These are phyloP conservation scores for Phytopythium chamaehyphon DNA, from an alignment of 352 stramenopile genomes.

Conservation along the genomic window DNA sequence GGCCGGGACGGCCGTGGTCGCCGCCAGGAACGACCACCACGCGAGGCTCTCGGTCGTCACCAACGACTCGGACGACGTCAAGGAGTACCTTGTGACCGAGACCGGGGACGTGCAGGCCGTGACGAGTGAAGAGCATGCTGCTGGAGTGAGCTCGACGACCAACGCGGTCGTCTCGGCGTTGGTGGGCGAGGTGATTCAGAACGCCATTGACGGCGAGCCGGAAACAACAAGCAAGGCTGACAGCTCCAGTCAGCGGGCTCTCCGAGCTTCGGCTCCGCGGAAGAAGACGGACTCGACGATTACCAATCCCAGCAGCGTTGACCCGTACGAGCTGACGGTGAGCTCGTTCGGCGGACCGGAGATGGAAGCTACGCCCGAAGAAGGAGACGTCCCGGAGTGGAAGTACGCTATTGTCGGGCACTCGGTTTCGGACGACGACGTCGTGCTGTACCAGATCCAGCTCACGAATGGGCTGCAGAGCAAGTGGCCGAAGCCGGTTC, in stretches of 20 bases:
- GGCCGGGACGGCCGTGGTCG: not conserved
- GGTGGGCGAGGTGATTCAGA: conserved; percentile 1
- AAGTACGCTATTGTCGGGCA: conserved; percentile 30
- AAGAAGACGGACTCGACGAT: conserved; percentile 6
- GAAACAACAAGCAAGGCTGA: not conserved
- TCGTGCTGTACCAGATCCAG: conserved; percentile 42
- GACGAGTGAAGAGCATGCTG: not conserved
- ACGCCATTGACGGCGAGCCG: not conserved
- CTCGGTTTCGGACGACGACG: conserved; percentile 19
- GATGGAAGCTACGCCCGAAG: conserved; percentile 5
- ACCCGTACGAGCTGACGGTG: conserved; percentile 9
- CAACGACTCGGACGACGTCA: conserved; percentile 7
- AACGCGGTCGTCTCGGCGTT: not conserved
- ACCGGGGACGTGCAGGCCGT: conserved; percentile 9
- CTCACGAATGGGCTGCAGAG: conserved; percentile 18
- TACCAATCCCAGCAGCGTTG: conserved; percentile 3
- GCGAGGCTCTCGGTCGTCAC: not conserved
- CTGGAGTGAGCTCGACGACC: not conserved
- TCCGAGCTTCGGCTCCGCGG: not conserved
- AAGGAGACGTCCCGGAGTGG: conserved; percentile 11
- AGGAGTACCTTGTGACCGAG: conserved; percentile 10
- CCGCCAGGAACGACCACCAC: not conserved
- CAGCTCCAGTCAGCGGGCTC: not conserved
- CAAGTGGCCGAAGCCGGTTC: conserved; percentile 24
- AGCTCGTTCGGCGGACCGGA: conserved; percentile 9